phyloP scores from a whole-genome alignment of 257 asterid genomes.

The Agastache rugosa region DNA sequence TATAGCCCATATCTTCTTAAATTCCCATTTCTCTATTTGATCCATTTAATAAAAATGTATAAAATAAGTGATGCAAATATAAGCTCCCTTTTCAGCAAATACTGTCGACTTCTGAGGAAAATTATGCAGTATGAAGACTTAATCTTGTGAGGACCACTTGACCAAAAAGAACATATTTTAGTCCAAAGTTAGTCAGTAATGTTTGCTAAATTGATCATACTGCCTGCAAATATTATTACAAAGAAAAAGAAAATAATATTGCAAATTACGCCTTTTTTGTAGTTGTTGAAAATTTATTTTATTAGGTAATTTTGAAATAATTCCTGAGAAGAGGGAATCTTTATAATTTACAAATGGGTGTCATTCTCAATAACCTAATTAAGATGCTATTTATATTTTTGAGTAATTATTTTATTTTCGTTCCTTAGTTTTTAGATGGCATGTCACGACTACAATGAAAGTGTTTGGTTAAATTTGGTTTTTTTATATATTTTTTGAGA shows the following conservation, averaged over 20 bases:
- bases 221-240: neutral
- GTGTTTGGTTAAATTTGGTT: conserved; percentile 4
- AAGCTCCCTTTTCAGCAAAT: neutral
- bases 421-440: neutral
- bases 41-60: neutral
- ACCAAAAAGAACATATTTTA: neutral
- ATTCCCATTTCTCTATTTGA: neutral
- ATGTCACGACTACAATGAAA: conserved; percentile 1
- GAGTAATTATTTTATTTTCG: neutral
- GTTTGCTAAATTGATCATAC: neutral
- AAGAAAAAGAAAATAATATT: neutral
- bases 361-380: too few species aligned
- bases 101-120: neutral
- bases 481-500: neutral
- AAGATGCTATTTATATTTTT: too few species aligned
- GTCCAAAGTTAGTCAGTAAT: neutral
- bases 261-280: neutral
- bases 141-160: conserved; percentile 7
- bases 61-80: neutral
- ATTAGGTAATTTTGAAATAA: too few species aligned
- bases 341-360: too few species aligned
- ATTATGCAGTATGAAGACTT: neutral
- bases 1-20: neutral
- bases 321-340: too few species aligned
- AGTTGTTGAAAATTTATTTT: too few species aligned